Conservation (phyloP, 2,329 filamentous ascomycete species). For the Nemania sp. region DNA sequence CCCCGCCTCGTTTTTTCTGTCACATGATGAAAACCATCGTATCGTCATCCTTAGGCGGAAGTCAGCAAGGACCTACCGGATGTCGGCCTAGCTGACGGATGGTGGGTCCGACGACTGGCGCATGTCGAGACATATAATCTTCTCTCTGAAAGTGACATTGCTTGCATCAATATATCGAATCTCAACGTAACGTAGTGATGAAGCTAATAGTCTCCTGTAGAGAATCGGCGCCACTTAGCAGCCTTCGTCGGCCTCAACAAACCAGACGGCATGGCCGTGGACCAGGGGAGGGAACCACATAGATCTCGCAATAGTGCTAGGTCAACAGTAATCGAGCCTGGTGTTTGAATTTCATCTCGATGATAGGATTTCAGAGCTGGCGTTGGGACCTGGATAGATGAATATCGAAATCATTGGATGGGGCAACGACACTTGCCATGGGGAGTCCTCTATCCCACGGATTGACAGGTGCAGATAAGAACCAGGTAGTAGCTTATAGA, state of each 20-base stretch:
- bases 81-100: constrained; percentile 40
- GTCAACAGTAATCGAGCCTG: not conserved
- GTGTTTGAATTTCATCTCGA: not conserved
- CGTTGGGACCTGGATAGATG: not conserved
- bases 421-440: not conserved
- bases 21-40: constrained; percentile 81
- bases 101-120: constrained; percentile 34
- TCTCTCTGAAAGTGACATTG: constrained; percentile 53
- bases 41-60: constrained; percentile 99
- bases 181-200: not conserved
- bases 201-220: constrained; percentile 17
- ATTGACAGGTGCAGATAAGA: not conserved
- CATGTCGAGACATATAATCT: constrained; percentile 58
- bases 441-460: too few species aligned
- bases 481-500: not conserved
- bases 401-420: not conserved
- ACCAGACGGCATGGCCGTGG: not conserved
- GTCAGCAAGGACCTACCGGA: constrained; percentile 44
- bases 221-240: too few species aligned
- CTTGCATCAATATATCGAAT: not conserved
- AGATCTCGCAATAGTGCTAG: not conserved
- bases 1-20: constrained; percentile 7
- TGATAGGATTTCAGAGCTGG: not conserved
- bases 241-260: not conserved
- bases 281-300: not conserved